Conservation (phyloP, 345 rosid genomes). For the Reutealis trisperma region DNA sequence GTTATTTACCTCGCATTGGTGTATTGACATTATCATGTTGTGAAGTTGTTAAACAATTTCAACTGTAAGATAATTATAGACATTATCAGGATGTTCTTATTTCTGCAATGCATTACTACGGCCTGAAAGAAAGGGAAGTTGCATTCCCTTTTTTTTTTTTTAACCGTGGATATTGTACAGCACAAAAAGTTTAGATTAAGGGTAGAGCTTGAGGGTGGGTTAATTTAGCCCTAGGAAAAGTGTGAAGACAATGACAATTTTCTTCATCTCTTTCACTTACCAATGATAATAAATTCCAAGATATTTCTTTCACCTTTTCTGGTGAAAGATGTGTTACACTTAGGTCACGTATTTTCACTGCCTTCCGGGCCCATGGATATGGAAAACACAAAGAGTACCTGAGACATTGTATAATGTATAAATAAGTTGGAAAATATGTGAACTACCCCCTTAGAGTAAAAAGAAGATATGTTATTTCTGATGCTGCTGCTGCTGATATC, state of each 20-base stretch:
- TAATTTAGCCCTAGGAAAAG: background rate
- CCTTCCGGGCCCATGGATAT: background rate
- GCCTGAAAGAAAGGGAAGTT: background rate
- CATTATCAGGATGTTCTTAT: background rate
- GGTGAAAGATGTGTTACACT: background rate
- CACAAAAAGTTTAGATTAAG: background rate
- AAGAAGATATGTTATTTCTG: background rate
- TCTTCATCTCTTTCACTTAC: background rate
- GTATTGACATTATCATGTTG: background rate
- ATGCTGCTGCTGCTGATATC: background rate
- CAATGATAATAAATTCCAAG: background rate
- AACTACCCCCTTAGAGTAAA: background rate
- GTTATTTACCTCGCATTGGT: background rate
- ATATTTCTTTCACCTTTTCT: background rate
- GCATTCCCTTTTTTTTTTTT: background rate
- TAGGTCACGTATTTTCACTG: background rate
- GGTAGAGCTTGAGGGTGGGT: background rate
- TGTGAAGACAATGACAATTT: background rate
- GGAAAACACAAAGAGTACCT: background rate
- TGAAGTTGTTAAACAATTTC: background rate
- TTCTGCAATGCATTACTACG: background rate
- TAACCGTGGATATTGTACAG: background rate
- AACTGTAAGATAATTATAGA: background rate
- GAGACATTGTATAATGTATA: background rate
- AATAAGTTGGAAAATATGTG: background rate